Evolutionary conservation across 2,329 filamentous ascomycete species (phyloP).

Genomic region (Aspergillus fructus): DNA sequence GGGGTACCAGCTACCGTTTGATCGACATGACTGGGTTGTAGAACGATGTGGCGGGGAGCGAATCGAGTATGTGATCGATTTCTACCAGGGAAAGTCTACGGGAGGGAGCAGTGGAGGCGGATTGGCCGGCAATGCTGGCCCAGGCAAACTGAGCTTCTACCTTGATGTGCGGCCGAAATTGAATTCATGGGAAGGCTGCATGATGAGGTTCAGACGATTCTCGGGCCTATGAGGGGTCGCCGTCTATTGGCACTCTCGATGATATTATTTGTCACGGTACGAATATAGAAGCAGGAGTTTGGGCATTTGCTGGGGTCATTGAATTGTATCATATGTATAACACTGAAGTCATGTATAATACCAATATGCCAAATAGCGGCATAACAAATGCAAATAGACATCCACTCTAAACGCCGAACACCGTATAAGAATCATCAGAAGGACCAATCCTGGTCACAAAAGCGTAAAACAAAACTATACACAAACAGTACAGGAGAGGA

Average conservation of each 20-base stretch:
- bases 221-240: conserved; percentile 42
- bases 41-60: conserved; percentile 75
- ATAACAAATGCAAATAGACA: conserved; percentile 20
- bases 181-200: conserved; percentile 62
- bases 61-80: conserved; percentile 96
- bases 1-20: conserved; percentile 90
- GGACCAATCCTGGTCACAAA: conserved; percentile 8
- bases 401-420: conserved; percentile 25
- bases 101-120: conserved; percentile 28
- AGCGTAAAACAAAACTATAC: conserved; percentile 21
- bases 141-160: conserved; percentile 59
- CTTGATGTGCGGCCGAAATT: conserved; percentile 65
- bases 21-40: conserved; percentile 95
- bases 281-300: conserved; percentile 31
- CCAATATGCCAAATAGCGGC: conserved; percentile 17
- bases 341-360: conserved; percentile 35
- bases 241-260: neutral
- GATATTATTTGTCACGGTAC: conserved; percentile 11
- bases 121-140: conserved; percentile 31
- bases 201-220: conserved; percentile 53
- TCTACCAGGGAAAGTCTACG: conserved; percentile 73
- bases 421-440: conserved; percentile 13
- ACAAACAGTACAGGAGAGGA: conserved; percentile 30
- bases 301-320: conserved; percentile 20
- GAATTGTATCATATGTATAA: conserved; percentile 36